A percentile compares a stretch with the other conserved stretches of the same genome.
Evolutionary conservation across 2,329 filamentous ascomycete species (phyloP).

Genomic region (Ophiocordyceps polyrhachis-furcata): DNA sequence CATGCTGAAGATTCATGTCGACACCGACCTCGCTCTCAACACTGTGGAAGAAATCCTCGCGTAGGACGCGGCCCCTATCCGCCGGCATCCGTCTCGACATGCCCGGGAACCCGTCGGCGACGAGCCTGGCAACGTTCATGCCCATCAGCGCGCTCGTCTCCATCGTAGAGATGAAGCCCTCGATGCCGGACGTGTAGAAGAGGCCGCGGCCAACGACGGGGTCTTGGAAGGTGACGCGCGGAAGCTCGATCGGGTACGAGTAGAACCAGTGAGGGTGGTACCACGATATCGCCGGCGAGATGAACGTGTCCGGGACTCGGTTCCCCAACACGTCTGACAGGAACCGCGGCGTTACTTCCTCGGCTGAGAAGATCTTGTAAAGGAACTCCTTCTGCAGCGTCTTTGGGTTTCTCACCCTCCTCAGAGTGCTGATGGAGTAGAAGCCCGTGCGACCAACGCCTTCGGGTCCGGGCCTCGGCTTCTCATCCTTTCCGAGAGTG

Average conservation of each 20-base stretch:
- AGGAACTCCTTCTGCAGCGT: slow-evolving; percentile 34
- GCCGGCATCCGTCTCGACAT: slow-evolving; percentile 1
- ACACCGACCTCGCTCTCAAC: slow-evolving; percentile 5
- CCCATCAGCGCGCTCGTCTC: slow-evolving; percentile 90
- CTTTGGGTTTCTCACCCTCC: slow-evolving; percentile 40
- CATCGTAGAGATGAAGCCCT: slow-evolving; percentile 94
- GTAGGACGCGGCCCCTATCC: background rate
- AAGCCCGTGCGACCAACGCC: slow-evolving; percentile 60
- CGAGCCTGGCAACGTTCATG: slow-evolving; percentile 58
- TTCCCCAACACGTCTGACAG: slow-evolving; percentile 32
- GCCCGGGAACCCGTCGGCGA: slow-evolving; percentile 38
- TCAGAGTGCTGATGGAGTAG: slow-evolving; percentile 67
- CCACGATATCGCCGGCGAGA: slow-evolving; percentile 44
- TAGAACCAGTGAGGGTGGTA: slow-evolving; percentile 61
- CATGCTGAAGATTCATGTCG: slow-evolving; percentile 2
- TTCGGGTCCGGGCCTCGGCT: slow-evolving; percentile 26
- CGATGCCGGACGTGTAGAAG: slow-evolving; percentile 61
- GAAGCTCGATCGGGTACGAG: slow-evolving; percentile 71
- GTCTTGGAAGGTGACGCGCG: slow-evolving; percentile 74
- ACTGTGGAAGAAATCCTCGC: slow-evolving; percentile 5
- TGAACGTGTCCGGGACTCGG: slow-evolving; percentile 23
- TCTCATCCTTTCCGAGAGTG: slow-evolving; percentile 47
- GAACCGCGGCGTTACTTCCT: slow-evolving; percentile 31
- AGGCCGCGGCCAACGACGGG: slow-evolving; percentile 46
- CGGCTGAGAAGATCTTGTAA: slow-evolving; percentile 48